Evolutionary conservation across 108 stramenopile genomes (phyloP).

Genomic region (Skeletonema tropicum): DNA sequence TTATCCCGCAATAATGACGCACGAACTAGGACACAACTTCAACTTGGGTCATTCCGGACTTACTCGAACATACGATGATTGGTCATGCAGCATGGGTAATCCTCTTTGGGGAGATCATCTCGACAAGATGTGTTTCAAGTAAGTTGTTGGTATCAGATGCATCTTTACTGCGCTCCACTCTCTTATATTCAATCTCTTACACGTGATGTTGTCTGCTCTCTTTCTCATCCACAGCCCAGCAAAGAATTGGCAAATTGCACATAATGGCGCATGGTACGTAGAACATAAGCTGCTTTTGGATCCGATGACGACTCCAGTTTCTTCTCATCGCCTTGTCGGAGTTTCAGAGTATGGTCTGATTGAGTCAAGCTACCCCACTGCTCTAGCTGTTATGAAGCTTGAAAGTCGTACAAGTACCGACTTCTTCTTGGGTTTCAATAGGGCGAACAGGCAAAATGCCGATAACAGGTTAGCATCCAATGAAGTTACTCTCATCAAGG

Average conservation of each 20-base stretch:
- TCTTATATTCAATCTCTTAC: neutral
- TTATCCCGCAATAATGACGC: neutral
- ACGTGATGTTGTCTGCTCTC: neutral
- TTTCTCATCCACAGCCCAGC: neutral
- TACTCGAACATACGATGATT: neutral
- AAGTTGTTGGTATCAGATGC: neutral
- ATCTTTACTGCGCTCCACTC: neutral
- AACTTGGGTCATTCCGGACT: slow-evolving; percentile 15
- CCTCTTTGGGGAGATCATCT: slow-evolving; percentile 6
- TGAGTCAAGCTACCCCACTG: neutral
- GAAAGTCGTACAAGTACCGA: slow-evolving; percentile 13
- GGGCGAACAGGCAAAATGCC: slow-evolving; percentile 11
- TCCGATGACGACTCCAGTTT: neutral
- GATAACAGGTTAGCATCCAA: slow-evolving; percentile 18
- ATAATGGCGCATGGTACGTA: neutral
- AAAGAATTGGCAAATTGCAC: neutral
- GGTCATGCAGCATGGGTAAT: slow-evolving; percentile 10
- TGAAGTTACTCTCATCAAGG: slow-evolving; percentile 11
- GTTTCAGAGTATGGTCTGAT: slow-evolving; percentile 21
- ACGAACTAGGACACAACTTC: slow-evolving; percentile 7
- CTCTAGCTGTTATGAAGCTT: slow-evolving; percentile 7
- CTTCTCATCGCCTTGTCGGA: slow-evolving; percentile 5
- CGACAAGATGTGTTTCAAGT: slow-evolving; percentile 14
- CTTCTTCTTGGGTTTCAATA: slow-evolving; percentile 20
- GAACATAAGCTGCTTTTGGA: neutral